Evolutionary conservation across 805 yeast species (phyloP).

Genomic region (Lipomyces chichibuensis): DNA sequence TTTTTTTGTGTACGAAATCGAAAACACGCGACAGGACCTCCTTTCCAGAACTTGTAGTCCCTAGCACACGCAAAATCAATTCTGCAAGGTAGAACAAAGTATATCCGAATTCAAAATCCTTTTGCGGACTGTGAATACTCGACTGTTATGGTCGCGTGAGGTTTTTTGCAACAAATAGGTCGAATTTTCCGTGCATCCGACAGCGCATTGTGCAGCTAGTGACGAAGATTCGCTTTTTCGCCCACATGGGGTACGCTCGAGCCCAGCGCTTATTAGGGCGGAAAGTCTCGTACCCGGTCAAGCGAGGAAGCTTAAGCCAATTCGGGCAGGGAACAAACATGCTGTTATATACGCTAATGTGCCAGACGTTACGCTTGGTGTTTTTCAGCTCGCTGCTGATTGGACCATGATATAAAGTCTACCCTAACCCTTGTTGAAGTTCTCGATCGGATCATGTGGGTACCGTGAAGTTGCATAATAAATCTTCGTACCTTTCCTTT

Average conservation of each 20-base stretch:
- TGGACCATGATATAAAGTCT: not conserved
- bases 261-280: not conserved
- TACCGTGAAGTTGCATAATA: not conserved
- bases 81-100: not conserved
- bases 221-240: not conserved
- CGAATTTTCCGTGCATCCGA: not conserved
- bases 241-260: not conserved
- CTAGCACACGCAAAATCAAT: not conserved
- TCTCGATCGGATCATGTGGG: not conserved
- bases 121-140: not conserved
- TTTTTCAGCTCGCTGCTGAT: not conserved
- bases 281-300: not conserved
- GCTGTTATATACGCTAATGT: not conserved
- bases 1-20: not conserved
- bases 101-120: not conserved
- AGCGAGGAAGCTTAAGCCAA: not conserved
- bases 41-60: not conserved
- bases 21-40: not conserved
- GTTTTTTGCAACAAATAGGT: not conserved
- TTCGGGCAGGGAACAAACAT: not conserved
- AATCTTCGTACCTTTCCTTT: not conserved
- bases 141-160: not conserved
- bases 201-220: not conserved
- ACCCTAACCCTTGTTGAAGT: not conserved
- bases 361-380: not conserved